Evolutionary conservation across 495 filamentous ascomycete genomes (phyloP).

Genomic region (Chlorociboria aeruginascens): DNA sequence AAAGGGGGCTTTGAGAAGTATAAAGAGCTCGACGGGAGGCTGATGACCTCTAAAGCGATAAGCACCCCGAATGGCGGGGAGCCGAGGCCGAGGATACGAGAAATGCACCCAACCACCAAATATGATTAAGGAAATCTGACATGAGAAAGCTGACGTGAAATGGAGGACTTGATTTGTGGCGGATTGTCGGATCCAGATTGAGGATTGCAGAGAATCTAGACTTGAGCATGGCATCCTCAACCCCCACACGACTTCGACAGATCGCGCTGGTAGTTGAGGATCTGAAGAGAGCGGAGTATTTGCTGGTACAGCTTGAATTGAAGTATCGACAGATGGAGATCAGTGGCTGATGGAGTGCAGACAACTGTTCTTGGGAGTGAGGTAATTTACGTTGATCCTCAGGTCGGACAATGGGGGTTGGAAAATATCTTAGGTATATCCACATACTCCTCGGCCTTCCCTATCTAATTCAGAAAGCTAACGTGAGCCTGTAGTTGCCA

Average conservation of each 20-base stretch:
- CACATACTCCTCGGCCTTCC: neutral
- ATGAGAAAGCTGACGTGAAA: too few species aligned
- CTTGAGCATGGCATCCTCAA: neutral
- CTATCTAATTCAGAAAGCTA: neutral
- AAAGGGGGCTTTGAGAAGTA: too few species aligned
- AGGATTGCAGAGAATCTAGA: neutral
- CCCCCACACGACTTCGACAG: conserved; percentile 12
- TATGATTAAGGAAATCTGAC: too few species aligned
- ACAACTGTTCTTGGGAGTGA: conserved; percentile 12
- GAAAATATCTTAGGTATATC: conserved; percentile 11
- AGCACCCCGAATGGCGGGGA: too few species aligned
- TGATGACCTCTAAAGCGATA: too few species aligned
- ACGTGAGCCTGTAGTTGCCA: conserved; percentile 1
- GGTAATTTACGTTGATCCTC: conserved; percentile 12
- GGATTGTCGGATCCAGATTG: too few species aligned
- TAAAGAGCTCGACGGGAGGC: too few species aligned
- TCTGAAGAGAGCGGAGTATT: conserved; percentile 8
- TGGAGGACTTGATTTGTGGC: too few species aligned
- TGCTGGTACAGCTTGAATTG: conserved; percentile 4
- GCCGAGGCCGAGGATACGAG: too few species aligned
- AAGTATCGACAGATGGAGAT: neutral
- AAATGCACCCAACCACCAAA: too few species aligned
- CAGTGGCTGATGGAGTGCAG: neutral
- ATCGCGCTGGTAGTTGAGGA: conserved; percentile 12
- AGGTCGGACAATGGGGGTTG: conserved; percentile 14